A percentile compares a stretch with the other conserved stretches of the same genome.
phyloP scores from a whole-genome alignment of 352 stramenopile species.

The Aphanomyces euteiches region DNA sequence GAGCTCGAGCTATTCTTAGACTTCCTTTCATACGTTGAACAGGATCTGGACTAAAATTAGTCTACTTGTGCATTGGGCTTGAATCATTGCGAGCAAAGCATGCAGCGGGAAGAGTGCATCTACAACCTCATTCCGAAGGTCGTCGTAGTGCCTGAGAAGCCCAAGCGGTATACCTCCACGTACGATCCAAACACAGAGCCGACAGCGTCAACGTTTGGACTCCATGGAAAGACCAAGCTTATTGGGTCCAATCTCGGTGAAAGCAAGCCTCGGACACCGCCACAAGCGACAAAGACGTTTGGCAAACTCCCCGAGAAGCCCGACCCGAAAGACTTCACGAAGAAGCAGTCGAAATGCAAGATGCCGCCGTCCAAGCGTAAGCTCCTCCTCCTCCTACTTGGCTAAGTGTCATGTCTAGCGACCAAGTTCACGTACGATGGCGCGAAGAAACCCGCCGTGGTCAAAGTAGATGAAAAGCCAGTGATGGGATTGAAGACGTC shows the following conservation, averaged over 20 bases:
- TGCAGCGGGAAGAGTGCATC: constrained; percentile 87
- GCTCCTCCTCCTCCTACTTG: constrained; percentile 31
- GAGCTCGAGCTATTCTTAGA: no score
- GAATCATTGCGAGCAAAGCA: constrained; percentile 18
- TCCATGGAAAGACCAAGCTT: constrained; percentile 64
- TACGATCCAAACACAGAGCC: constrained; percentile 78
- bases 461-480: constrained; percentile 83
- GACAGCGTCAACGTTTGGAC: constrained; percentile 85
- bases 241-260: constrained; percentile 62
- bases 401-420: constrained; percentile 41
- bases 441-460: constrained; percentile 61
- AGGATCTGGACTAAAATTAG: no score
- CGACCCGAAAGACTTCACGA: constrained; percentile 67
- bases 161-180: constrained; percentile 84
- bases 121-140: constrained; percentile 89
- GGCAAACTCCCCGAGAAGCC: constrained; percentile 55
- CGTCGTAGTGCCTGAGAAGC: constrained; percentile 60
- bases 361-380: constrained; percentile 38
- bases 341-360: constrained; percentile 48
- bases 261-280: constrained; percentile 44
- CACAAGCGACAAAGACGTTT: constrained; percentile 48
- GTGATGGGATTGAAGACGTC: constrained; percentile 89
- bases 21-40: no score
- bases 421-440: constrained; percentile 68
- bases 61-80: no score